Conservation (phyloP, 2,329 filamentous ascomycete genomes). For the Xylaria sp. region DNA sequence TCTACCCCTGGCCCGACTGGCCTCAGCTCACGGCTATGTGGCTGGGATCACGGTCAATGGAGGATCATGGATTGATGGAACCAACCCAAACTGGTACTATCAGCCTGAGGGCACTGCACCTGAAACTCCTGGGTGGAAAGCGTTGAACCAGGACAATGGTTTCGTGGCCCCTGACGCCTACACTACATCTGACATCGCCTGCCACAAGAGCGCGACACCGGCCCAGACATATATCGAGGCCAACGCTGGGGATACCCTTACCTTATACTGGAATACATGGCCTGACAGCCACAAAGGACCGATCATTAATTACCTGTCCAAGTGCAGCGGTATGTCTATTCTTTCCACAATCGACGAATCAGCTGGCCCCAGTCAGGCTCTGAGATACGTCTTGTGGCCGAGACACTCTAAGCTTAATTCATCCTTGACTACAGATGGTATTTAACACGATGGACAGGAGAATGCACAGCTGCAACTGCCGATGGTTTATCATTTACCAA, state of each 20-base stretch:
- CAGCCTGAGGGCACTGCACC: conserved; percentile 24
- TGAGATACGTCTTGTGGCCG: neutral
- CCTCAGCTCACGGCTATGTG: conserved; percentile 34
- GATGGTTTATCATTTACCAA: conserved; percentile 40
- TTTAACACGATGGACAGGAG: conserved; percentile 32
- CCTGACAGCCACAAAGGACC: conserved; percentile 45
- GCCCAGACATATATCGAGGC: conserved; percentile 39
- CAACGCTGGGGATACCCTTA: conserved; percentile 40
- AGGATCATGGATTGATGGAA: conserved; percentile 27
- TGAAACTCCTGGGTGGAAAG: conserved; percentile 47
- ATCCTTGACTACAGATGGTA: neutral
- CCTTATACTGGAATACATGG: conserved; percentile 44
- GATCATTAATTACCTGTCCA: conserved; percentile 45
- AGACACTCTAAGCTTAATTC: neutral
- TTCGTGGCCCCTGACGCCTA: conserved; percentile 53
- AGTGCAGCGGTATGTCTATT: conserved; percentile 34
- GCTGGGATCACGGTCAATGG: conserved; percentile 33
- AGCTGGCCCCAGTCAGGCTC: neutral
- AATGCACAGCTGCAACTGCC: conserved; percentile 39
- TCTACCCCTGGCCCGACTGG: conserved; percentile 24
- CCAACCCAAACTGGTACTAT: conserved; percentile 38
- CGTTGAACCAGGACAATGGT: conserved; percentile 54
- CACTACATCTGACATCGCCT: conserved; percentile 51
- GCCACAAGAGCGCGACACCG: conserved; percentile 49
- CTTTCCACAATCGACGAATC: neutral